These are phyloP conservation scores for Plasmodium knowlesi DNA, from an alignment of 169 alveolate genomes.

Conservation along the genomic window DNA sequence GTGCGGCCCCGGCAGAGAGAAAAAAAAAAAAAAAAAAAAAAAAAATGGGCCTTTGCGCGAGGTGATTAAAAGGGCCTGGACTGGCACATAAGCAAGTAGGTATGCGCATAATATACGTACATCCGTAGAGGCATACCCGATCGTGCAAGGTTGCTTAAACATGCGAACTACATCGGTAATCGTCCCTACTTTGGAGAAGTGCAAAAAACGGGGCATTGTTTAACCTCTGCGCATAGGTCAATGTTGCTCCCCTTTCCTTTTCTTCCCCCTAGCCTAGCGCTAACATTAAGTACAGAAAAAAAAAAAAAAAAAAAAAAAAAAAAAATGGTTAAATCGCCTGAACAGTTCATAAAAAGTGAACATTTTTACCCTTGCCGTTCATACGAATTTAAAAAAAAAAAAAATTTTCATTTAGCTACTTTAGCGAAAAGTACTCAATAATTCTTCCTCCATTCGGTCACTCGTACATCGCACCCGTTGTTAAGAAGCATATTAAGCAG, in stretches of 20 bases:
- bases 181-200: background rate
- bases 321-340: background rate
- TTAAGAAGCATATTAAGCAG: background rate
- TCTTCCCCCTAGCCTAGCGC: background rate
- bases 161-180: background rate
- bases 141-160: background rate
- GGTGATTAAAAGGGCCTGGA: background rate
- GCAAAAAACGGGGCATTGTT: background rate
- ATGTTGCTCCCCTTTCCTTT: background rate
- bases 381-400: background rate
- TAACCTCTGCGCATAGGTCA: background rate
- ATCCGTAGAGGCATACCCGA: background rate
- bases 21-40: too few species aligned
- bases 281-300: background rate
- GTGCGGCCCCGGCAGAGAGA: background rate
- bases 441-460: background rate
- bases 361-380: background rate
- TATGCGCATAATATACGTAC: background rate
- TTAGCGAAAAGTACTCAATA: background rate
- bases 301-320: background rate
- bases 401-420: background rate
- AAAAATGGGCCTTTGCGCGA: background rate
- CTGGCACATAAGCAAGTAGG: background rate
- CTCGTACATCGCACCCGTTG: background rate
- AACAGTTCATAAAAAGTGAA: constrained; percentile 1